These are phyloP conservation scores for Aspergillus ruber DNA, from an alignment of 2,329 filamentous ascomycete genomes.

Conservation along the genomic window DNA sequence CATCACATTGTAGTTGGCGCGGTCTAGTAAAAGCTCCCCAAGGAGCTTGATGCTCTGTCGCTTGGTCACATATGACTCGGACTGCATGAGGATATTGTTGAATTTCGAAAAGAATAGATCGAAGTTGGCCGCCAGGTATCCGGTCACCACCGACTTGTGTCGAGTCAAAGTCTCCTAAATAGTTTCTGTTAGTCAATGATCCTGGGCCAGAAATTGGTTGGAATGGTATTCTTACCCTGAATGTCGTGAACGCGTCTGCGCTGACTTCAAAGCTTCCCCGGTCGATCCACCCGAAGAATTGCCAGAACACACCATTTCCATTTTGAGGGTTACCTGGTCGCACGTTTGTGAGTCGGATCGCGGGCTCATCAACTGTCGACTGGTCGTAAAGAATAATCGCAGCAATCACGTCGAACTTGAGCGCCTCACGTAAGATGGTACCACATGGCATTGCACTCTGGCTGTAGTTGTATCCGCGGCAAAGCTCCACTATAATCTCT, in stretches of 20 bases:
- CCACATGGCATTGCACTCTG: slow-evolving; percentile 90
- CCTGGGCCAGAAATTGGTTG: neutral
- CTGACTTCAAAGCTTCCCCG: slow-evolving; percentile 94
- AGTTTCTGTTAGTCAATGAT: neutral
- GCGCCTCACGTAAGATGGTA: slow-evolving; percentile 78
- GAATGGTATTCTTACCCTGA: slow-evolving; percentile 58
- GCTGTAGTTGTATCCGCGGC: slow-evolving; percentile 79
- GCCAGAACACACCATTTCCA: slow-evolving; percentile 87
- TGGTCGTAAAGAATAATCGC: slow-evolving; percentile 92
- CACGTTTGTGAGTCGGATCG: slow-evolving; percentile 70
- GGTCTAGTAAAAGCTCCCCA: slow-evolving; percentile 87
- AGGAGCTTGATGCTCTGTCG: slow-evolving; percentile 95
- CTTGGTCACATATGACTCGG: slow-evolving; percentile 95
- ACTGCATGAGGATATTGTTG: slow-evolving; percentile 80
- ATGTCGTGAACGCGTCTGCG: slow-evolving; percentile 95
- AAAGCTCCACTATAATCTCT: slow-evolving; percentile 80
- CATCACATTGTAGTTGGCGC: slow-evolving; percentile 97
- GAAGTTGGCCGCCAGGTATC: slow-evolving; percentile 84
- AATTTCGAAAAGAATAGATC: slow-evolving; percentile 88
- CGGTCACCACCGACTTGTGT: slow-evolving; percentile 84
- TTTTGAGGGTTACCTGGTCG: slow-evolving; percentile 68
- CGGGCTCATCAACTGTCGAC: slow-evolving; percentile 64
- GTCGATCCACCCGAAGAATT: slow-evolving; percentile 96
- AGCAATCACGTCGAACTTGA: slow-evolving; percentile 85
- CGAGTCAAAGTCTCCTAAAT: slow-evolving; percentile 81